phyloP scores from a whole-genome alignment of 2,329 filamentous ascomycete genomes.

The Fusarium tuaranense region DNA sequence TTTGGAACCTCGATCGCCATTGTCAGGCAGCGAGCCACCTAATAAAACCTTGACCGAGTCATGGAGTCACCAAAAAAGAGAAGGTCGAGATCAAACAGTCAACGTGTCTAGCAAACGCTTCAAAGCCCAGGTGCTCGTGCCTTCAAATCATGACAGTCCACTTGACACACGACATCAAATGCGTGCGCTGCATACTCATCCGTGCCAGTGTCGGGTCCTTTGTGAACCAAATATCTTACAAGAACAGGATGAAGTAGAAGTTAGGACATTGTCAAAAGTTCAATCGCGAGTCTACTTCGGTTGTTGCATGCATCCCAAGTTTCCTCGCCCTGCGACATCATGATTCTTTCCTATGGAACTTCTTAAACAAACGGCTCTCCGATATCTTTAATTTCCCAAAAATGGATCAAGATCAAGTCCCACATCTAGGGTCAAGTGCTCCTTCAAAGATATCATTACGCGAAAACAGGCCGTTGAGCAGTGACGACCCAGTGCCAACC shows the following conservation, averaged over 20 bases:
- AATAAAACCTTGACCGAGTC: not conserved
- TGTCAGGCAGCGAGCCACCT: not conserved
- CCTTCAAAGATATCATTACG: not conserved
- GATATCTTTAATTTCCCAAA: no score
- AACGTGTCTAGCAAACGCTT: not conserved
- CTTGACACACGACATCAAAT: not conserved
- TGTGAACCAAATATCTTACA: not conserved
- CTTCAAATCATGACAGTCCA: not conserved
- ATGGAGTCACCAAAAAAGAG: not conserved
- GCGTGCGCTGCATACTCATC: not conserved
- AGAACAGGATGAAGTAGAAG: no score
- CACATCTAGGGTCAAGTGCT: not conserved
- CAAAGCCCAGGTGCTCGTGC: not conserved
- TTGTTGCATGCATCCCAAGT: no score
- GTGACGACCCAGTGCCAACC: not conserved
- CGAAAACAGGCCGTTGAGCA: not conserved
- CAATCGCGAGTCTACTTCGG: no score
- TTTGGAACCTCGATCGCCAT: not conserved
- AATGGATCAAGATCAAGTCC: no score
- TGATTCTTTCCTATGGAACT: no score
- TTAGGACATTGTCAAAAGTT: no score
- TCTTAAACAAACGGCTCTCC: no score
- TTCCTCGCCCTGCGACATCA: no score
- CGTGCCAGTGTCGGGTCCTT: no score
- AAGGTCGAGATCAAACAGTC: not conserved